Percentiles rank a stretch among this genome's conserved stretches.
phyloP scores from a whole-genome alignment of 768 basidiomycete genomes.

The Mycena pura region DNA sequence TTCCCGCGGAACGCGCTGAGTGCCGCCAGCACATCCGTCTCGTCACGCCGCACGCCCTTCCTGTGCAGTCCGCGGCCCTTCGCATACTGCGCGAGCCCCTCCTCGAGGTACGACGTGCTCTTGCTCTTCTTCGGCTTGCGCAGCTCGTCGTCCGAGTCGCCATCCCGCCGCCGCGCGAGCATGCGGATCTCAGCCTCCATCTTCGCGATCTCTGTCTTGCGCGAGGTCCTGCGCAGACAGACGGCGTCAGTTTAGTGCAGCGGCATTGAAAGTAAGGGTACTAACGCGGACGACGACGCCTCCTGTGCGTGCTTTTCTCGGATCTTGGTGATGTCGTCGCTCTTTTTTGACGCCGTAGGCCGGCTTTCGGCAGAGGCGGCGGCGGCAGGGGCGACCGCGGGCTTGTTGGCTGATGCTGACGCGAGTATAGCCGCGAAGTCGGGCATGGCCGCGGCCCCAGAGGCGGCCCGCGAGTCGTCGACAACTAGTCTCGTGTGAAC shows the following conservation, averaged over 20 bases:
- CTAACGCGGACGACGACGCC: constrained; percentile 67
- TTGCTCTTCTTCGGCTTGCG: constrained; percentile 62
- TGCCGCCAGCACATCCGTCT: constrained; percentile 71
- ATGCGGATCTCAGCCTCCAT: constrained; percentile 91
- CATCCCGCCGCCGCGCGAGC: constrained; percentile 65
- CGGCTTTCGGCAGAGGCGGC: constrained; percentile 33
- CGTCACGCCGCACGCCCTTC: constrained; percentile 71
- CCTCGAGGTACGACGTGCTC: constrained; percentile 76
- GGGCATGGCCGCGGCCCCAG: constrained; percentile 41
- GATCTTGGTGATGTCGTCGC: constrained; percentile 69
- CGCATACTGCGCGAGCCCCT: constrained; percentile 84
- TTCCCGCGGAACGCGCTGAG: constrained; percentile 76
- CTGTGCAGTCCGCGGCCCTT: constrained; percentile 65
- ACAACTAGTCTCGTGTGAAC: no score
- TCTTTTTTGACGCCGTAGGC: constrained; percentile 45
- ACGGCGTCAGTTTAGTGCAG: background rate
- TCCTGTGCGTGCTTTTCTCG: constrained; percentile 79
- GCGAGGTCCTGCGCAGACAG: constrained; percentile 53
- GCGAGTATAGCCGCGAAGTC: constrained; percentile 46
- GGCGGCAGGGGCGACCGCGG: constrained; percentile 18
- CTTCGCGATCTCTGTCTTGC: constrained; percentile 79
- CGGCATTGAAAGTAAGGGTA: background rate
- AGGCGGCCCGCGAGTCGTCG: constrained; percentile 39
- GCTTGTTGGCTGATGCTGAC: constrained; percentile 16
- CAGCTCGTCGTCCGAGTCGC: constrained; percentile 68